Evolutionary conservation across 768 basidiomycete species (phyloP).

Genomic region (Kwoniella heveanensis): DNA sequence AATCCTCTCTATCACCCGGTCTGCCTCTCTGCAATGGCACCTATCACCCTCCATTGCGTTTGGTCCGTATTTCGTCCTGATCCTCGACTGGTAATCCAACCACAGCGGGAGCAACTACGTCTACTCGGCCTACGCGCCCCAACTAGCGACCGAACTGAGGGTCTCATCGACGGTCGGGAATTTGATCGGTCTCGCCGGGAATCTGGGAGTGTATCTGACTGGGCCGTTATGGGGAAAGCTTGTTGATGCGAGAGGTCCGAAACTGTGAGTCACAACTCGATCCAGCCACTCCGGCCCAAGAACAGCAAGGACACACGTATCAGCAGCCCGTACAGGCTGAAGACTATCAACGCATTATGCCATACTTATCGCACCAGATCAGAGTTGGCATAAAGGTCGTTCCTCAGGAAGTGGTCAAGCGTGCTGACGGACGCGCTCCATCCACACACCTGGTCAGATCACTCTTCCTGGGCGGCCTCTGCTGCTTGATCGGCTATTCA

Average conservation of each 20-base stretch:
- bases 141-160: constrained; percentile 73
- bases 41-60: background rate
- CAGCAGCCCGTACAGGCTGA: too few species aligned
- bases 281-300: too few species aligned
- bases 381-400: too few species aligned
- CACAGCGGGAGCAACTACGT: constrained; percentile 27
- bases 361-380: too few species aligned
- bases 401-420: too few species aligned
- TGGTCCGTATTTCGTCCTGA: too few species aligned
- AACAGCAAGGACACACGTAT: too few species aligned
- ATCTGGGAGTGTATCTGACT: constrained; percentile 74
- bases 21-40: too few species aligned
- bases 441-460: constrained; percentile 56
- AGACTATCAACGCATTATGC: too few species aligned
- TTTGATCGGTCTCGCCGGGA: constrained; percentile 62
- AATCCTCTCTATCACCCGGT: too few species aligned
- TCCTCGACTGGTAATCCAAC: constrained; percentile 18
- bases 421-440: background rate
- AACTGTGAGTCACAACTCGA: constrained; percentile 51
- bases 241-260: constrained; percentile 73
- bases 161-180: constrained; percentile 81
- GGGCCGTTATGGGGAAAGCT: constrained; percentile 80
- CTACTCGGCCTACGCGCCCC: constrained; percentile 75
- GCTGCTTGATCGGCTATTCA: constrained; percentile 71
- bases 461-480: constrained; percentile 64